phyloP scores from a whole-genome alignment of 768 basidiomycete genomes.

The Tubosaeta brunneosetosa region DNA sequence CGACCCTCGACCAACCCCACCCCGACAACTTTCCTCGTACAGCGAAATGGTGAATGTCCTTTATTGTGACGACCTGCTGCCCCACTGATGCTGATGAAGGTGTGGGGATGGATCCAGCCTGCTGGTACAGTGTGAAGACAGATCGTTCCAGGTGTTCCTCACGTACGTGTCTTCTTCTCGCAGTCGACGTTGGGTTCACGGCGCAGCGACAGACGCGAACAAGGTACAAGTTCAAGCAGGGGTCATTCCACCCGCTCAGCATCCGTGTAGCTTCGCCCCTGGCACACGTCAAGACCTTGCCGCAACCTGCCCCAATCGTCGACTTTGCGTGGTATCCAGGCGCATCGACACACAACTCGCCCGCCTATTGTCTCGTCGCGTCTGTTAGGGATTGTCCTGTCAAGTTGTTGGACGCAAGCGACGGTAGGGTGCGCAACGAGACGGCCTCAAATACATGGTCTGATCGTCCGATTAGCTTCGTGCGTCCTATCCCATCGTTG shows the following conservation, averaged over 20 bases:
- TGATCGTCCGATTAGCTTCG: conserved; percentile 56
- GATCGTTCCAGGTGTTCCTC: conserved; percentile 52
- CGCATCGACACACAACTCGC: conserved; percentile 53
- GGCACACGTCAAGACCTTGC: conserved; percentile 26
- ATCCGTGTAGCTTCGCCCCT: background rate
- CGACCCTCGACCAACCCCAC: conserved; percentile 21
- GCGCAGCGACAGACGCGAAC: background rate
- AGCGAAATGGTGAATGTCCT: conserved; percentile 48
- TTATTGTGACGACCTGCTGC: background rate
- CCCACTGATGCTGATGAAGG: conserved; percentile 37
- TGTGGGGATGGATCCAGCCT: conserved; percentile 68
- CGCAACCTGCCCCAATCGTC: conserved; percentile 67
- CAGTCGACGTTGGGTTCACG: background rate
- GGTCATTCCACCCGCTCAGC: background rate
- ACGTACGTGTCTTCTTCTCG: conserved; percentile 31
- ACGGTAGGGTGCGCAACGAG: conserved; percentile 58
- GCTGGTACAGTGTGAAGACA: conserved; percentile 68
- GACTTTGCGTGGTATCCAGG: conserved; percentile 84
- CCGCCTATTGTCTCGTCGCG: conserved; percentile 77
- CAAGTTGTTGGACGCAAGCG: conserved; percentile 73
- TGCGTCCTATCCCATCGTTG: conserved; percentile 88
- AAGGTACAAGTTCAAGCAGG: background rate
- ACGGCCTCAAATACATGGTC: background rate
- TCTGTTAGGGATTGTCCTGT: conserved; percentile 85
- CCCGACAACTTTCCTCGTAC: conserved; percentile 48